Conservation (phyloP, 2,329 filamentous ascomycete genomes). For the Anisogramma anomala region DNA sequence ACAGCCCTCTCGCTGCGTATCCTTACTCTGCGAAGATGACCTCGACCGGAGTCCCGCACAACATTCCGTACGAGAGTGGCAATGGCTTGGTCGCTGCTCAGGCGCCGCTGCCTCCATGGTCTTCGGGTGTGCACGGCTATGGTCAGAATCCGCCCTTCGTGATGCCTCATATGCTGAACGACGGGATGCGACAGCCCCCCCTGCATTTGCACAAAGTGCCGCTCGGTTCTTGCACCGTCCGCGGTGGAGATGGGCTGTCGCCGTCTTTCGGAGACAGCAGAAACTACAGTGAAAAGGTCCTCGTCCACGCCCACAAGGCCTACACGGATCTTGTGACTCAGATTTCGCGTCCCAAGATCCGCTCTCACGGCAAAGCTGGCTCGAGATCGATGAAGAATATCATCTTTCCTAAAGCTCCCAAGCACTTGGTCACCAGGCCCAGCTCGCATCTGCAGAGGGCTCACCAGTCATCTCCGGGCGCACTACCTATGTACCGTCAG, state of each 20-base stretch:
- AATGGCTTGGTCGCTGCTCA: constrained; percentile 23
- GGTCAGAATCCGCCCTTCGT: constrained; percentile 19
- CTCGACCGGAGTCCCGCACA: constrained; percentile 26
- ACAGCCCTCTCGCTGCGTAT: constrained; percentile 23
- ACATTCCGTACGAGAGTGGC: constrained; percentile 23
- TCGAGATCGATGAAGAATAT: constrained; percentile 35
- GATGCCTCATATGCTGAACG: constrained; percentile 19
- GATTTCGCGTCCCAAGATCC: constrained; percentile 48
- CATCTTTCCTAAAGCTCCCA: constrained; percentile 44
- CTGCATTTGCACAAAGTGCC: constrained; percentile 19
- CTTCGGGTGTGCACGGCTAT: constrained; percentile 17
- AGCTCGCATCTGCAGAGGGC: constrained; percentile 12
- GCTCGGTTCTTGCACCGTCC: constrained; percentile 14
- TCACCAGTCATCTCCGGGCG: constrained; percentile 11
- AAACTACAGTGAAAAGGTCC: constrained; percentile 53
- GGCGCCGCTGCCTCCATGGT: constrained; percentile 18
- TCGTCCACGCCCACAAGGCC: constrained; percentile 58
- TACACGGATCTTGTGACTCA: constrained; percentile 61
- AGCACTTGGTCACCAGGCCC: constrained; percentile 18
- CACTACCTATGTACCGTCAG: constrained; percentile 6
- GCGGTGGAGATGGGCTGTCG: constrained; percentile 19
- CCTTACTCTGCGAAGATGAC: constrained; percentile 18
- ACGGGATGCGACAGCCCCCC: constrained; percentile 20
- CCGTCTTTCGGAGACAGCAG: constrained; percentile 50
- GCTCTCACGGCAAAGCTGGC: constrained; percentile 27